These are phyloP conservation scores for Pestalotiopsis sp. DNA, from an alignment of 2,329 filamentous ascomycete genomes.

Conservation along the genomic window DNA sequence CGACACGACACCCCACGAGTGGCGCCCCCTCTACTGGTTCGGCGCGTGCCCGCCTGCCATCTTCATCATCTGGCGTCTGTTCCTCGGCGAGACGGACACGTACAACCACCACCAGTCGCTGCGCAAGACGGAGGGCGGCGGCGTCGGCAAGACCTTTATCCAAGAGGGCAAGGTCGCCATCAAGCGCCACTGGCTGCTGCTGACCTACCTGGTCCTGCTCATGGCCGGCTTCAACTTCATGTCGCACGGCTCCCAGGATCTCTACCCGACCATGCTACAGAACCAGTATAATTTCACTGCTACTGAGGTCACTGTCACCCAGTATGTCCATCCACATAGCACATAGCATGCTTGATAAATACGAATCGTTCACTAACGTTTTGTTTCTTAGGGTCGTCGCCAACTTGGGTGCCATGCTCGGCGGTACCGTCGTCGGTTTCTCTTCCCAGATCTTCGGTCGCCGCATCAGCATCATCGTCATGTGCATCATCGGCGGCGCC, in stretches of 20 bases:
- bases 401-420: conserved; percentile 70
- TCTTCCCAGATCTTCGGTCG: conserved; percentile 70
- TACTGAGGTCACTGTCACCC: conserved; percentile 67
- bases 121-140: conserved; percentile 57
- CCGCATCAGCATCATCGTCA: conserved; percentile 68
- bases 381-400: conserved; percentile 56
- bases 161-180: conserved; percentile 78
- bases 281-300: conserved; percentile 56
- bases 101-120: conserved; percentile 69
- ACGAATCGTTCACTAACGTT: neutral
- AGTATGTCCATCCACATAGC: conserved; percentile 29
- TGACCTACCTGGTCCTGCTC: conserved; percentile 80
- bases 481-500: conserved; percentile 69
- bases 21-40: conserved; percentile 90
- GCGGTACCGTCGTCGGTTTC: conserved; percentile 70
- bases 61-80: conserved; percentile 78
- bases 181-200: conserved; percentile 76
- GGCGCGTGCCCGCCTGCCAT: conserved; percentile 78
- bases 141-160: conserved; percentile 69
- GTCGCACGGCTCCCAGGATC: conserved; percentile 73
- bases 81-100: conserved; percentile 76
- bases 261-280: conserved; percentile 63
- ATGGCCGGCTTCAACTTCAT: conserved; percentile 95
- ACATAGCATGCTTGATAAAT: neutral
- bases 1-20: conserved; percentile 75